Percentiles rank a stretch among this genome's conserved stretches.
Conservation (phyloP, 176 grass and related monocot genomes). For the Bolboschoenus planiculmis region DNA sequence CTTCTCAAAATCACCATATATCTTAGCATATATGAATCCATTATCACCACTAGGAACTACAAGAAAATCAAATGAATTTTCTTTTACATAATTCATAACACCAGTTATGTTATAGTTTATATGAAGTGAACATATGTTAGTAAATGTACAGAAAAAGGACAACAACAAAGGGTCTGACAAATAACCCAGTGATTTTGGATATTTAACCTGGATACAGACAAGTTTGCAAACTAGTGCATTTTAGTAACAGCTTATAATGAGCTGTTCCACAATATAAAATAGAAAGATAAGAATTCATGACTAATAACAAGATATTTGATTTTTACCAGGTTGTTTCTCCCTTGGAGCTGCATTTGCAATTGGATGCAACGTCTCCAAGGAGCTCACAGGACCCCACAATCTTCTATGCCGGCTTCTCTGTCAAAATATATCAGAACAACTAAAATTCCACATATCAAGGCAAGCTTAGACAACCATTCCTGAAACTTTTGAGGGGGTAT, state of each 20-base stretch:
- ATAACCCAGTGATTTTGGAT: neutral
- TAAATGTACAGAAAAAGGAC: neutral
- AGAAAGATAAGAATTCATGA: neutral
- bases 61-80: conserved; percentile 24
- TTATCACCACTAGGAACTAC: conserved; percentile 61
- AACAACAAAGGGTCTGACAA: neutral
- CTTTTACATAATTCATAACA: neutral
- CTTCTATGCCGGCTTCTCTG: conserved; percentile 58
- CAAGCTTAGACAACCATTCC: neutral
- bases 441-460: conserved; percentile 17
- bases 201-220: conserved; percentile 4
- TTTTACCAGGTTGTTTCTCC: conserved; percentile 53
- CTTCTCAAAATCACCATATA: conserved; percentile 95
- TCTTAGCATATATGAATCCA: conserved; percentile 96
- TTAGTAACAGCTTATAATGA: conserved; percentile 1
- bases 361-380: conserved; percentile 62
- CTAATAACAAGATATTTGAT: conserved; percentile 5
- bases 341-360: conserved; percentile 48
- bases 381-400: conserved; percentile 73
- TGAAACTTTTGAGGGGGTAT: neutral
- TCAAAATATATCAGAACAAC: conserved; percentile 12
- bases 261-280: neutral
- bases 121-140: conserved; percentile 15
- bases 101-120: neutral
- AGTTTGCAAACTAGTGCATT: neutral